A percentile compares a stretch with the other conserved stretches of the same genome.
Conservation (phyloP, 2,329 filamentous ascomycete species). For the Pseudogymnoascus sp. region DNA sequence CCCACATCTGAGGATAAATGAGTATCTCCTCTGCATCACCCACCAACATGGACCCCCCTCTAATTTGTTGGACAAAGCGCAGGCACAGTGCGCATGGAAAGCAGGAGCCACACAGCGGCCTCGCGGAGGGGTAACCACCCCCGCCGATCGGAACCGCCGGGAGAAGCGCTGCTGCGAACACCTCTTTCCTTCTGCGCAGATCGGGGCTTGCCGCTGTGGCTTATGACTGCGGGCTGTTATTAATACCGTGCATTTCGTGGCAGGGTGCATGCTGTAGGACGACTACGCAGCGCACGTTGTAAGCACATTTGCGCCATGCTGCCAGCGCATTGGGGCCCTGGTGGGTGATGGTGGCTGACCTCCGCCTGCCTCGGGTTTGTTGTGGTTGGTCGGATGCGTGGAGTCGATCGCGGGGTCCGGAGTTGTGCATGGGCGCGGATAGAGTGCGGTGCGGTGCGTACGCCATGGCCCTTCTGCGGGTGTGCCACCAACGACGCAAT, state of each 20-base stretch:
- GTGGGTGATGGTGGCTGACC: background rate
- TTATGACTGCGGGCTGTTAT: background rate
- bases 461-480: background rate
- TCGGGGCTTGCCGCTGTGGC: background rate
- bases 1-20: background rate
- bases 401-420: background rate
- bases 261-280: conserved; percentile 1
- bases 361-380: background rate
- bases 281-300: background rate
- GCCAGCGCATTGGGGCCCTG: background rate
- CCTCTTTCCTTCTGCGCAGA: background rate
- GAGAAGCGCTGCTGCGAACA: background rate
- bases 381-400: conserved; percentile 1
- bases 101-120: background rate
- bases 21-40: background rate
- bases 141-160: background rate
- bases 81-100: background rate
- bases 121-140: background rate
- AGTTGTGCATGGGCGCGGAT: background rate
- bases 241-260: background rate
- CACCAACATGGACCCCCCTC: background rate
- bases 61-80: background rate
- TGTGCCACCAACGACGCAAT: background rate
- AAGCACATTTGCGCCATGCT: conserved; percentile 6
- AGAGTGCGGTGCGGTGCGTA: background rate